Evolutionary conservation across 495 filamentous ascomycete genomes (phyloP).

Genomic region (Penicillium dipodomyicola): DNA sequence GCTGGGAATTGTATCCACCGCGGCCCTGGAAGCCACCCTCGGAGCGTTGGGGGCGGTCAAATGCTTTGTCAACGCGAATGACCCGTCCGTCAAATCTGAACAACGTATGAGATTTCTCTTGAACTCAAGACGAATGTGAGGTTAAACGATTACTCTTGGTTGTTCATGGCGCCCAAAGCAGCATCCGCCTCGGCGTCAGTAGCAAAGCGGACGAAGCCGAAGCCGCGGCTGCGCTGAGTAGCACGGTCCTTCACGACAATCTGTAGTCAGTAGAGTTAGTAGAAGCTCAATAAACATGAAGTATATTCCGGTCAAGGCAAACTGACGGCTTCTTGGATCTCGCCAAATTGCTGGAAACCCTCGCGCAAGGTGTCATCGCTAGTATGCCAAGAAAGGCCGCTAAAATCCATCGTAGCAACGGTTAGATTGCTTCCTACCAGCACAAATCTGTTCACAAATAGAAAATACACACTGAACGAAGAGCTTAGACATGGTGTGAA

Average conservation of each 20-base stretch:
- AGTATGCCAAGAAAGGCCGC: conserved; percentile 97
- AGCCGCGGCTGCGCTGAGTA: conserved; percentile 92
- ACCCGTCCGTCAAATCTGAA: conserved; percentile 89
- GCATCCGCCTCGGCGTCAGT: conserved; percentile 78
- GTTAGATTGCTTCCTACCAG: conserved; percentile 1
- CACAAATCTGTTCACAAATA: not conserved
- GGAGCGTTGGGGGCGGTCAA: conserved; percentile 58
- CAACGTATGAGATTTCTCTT: conserved; percentile 1
- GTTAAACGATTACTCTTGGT: conserved; percentile 69
- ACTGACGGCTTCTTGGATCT: conserved; percentile 90
- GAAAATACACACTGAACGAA: conserved; percentile 28
- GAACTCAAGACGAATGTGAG: not conserved
- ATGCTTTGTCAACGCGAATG: conserved; percentile 96
- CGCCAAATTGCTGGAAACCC: conserved; percentile 88
- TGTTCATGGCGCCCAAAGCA: conserved; percentile 86
- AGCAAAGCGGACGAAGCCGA: conserved; percentile 90
- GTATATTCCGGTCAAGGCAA: conserved; percentile 1
- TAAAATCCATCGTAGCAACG: conserved; percentile 34
- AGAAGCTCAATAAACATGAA: conserved; percentile 4
- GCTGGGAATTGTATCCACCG: conserved; percentile 43
- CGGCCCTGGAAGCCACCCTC: conserved; percentile 47
- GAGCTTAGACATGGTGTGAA: conserved; percentile 29
- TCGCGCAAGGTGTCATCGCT: conserved; percentile 75
- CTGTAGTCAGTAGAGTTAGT: conserved; percentile 45
- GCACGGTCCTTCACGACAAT: conserved; percentile 97